Evolutionary conservation across 2,329 filamentous ascomycete species (phyloP), one percentile per base, ranked within the genome.

Genomic region (Penicillium aurantiogriseum): DNA sequence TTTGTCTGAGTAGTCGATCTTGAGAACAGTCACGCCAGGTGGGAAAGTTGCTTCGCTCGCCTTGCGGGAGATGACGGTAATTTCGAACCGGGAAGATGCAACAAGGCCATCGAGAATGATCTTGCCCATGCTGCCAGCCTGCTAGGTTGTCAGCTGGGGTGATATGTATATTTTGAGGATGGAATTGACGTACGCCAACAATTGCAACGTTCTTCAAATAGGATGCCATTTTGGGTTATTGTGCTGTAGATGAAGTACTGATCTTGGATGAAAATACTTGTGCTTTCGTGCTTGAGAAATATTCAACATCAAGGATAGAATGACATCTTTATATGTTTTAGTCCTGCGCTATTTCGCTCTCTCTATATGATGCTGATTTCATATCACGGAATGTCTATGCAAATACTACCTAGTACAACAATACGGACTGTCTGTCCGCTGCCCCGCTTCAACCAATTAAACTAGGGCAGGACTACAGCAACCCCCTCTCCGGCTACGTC

Each of bases 111-210:
- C 38, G 25, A 68, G 51, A 36, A 71, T 65, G 29, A 65, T 61
- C 9, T 57, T 60, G 29, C 68, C 66, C 25, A 71, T 57, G 46
- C 49, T 62, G 8, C 67, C 68, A 46, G 66, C 69, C 68, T 70
- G 27, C 11, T 25, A 23, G 31, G n/a, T n/a, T 46, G 19, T 44
- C 9, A 57, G 33, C 36, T 42, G n/a, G 4, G n/a, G n/a, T 21
- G 21, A 21, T 11, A 31, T 11, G n/a, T 39, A 8, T 15, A 4
- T 4, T 21, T 25, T 31, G 25, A 42, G n/a, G 15, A 29, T 21
- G n/a, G 25, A 17, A 13, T n/a, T 21, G 11, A 27, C 53, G 17
- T 64, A 67, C 65, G 2, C 64, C 64, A 33, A 66, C 39, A 23
- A 67, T 27, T 17, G 51, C 55, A 38, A 67, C 51, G 31, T 63